Evolutionary conservation across 805 yeast genomes (phyloP), one percentile per base, ranked within the genome.

Genomic region (Candida odintsovae): DNA sequence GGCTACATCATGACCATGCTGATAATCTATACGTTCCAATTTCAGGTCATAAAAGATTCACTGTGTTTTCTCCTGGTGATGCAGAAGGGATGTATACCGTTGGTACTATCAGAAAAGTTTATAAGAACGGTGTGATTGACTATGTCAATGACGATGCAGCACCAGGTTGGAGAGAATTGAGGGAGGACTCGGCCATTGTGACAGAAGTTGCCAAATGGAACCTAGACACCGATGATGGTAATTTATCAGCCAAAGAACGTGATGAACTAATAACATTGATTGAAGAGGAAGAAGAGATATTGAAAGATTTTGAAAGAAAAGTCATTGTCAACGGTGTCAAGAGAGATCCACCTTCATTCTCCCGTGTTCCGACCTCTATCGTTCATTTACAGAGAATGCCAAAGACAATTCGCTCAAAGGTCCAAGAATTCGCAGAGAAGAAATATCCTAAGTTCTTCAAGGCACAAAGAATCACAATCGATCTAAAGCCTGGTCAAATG

Each of bases 1-100:
- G 92, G 0, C 64, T 85, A 12, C 92, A 85, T 55, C 92, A 85
- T 59, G 92, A 85, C 59, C 90, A 84, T 63, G 87, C 90, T 2
- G 90, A 84, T 58, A 85, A 85, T 56, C 65, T 85, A 31, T 85
- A 85, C 58, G 69, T 84, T 5, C 76, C 85, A 2, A 58, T 79
- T 1, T 64, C 71, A 23, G 94, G 92, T 0, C 58, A 54, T 8
- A 85, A 85, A 55, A 60, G 90, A 49, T 85, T 85, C 61, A 83
- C 90, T 0, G 55, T 85, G 6, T 83, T 73, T 56, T 69, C 82
- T 6, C 92, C 94, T 1, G 66, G 67, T 22, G 86, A 80, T 55
- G 88, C 83, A 0, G 61, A 61, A 2, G 72, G 73, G 47, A 64
- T 85, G 60, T 72, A 74, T 60, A 83, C 90, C 0, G 78, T 79